These are phyloP conservation scores for Dipsacomyces acuminosporus DNA, from an alignment of 371 early-diverging fungal species.

Conservation along the genomic window DNA sequence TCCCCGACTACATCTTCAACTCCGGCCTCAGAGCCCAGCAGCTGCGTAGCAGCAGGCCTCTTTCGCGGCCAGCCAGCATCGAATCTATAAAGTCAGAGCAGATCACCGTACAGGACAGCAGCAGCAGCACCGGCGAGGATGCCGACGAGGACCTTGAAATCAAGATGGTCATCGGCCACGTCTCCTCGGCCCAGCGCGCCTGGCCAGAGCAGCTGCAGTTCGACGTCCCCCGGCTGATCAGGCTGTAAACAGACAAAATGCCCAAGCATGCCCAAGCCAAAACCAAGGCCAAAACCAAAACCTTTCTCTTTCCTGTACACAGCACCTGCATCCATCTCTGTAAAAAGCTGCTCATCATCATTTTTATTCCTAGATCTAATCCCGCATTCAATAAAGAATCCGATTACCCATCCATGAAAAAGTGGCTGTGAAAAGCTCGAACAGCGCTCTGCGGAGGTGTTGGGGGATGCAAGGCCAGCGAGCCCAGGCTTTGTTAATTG, in stretches of 20 bases:
- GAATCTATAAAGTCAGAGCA: neutral
- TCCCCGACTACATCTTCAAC: slow-evolving; percentile 41
- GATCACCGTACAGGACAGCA: neutral
- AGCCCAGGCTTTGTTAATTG: too few relatives aligned
- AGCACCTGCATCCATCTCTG: too few relatives aligned
- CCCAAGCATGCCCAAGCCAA: too few relatives aligned
- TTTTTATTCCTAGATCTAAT: too few relatives aligned
- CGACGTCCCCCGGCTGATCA: slow-evolving; percentile 37
- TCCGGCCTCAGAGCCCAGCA: slow-evolving; percentile 42
- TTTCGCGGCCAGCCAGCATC: slow-evolving; percentile 21
- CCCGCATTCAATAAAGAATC: too few relatives aligned
- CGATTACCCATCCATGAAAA: too few relatives aligned
- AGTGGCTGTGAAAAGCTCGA: too few relatives aligned
- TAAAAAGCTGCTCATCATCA: too few relatives aligned
- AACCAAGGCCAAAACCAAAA: too few relatives aligned
- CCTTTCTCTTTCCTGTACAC: too few relatives aligned
- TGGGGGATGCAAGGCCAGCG: too few relatives aligned
- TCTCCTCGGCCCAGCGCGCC: slow-evolving; percentile 31
- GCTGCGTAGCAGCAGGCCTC: slow-evolving; percentile 28
- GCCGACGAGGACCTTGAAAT: slow-evolving; percentile 11
- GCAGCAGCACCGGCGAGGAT: slow-evolving; percentile 2
- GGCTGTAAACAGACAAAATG: slow-evolving; percentile 9
- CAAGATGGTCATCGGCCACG: slow-evolving; percentile 31
- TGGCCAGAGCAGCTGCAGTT: slow-evolving; percentile 43
- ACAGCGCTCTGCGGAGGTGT: too few relatives aligned